These are phyloP conservation scores for Neurospora sp. DNA, from an alignment of 495 filamentous ascomycete species.

Conservation along the genomic window DNA sequence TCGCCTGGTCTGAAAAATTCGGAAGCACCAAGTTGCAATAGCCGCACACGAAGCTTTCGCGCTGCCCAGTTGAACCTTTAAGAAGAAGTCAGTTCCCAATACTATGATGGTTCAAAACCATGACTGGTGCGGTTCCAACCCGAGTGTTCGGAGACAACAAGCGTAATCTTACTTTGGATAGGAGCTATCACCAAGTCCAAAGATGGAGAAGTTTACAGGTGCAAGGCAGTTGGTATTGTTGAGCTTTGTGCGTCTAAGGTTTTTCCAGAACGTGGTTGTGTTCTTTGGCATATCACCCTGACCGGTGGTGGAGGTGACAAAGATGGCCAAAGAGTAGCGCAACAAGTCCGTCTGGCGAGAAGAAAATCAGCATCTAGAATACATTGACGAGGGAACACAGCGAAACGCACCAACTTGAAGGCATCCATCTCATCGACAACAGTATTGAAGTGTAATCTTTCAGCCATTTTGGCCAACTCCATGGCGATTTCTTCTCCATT, in stretches of 20 bases:
- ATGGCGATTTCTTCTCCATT: conserved; percentile 83
- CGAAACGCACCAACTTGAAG: conserved; percentile 58
- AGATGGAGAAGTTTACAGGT: conserved; percentile 62
- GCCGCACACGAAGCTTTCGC: conserved; percentile 74
- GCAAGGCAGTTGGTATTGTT: conserved; percentile 57
- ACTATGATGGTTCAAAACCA: not conserved
- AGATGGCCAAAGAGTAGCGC: conserved; percentile 54
- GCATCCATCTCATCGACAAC: conserved; percentile 66
- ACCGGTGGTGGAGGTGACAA: conserved; percentile 84
- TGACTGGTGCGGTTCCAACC: not conserved
- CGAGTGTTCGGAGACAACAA: not conserved
- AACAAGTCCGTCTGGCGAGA: conserved; percentile 31
- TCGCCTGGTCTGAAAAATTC: conserved; percentile 72
- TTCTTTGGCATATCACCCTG: conserved; percentile 89
- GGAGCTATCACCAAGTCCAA: conserved; percentile 89
- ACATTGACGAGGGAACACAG: conserved; percentile 15
- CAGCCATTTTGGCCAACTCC: conserved; percentile 61
- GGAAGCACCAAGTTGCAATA: conserved; percentile 75
- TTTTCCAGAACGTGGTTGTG: conserved; percentile 72
- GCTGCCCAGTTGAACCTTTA: conserved; percentile 85
- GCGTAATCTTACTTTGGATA: conserved; percentile 62
- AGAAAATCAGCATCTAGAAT: conserved; percentile 20
- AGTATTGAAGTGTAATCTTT: conserved; percentile 69
- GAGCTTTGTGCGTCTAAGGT: conserved; percentile 67
- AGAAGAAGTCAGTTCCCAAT: not conserved